Base-by-base conservation (phyloP, 768 basidiomycete species). In the Chalciporus chontae region DNA sequence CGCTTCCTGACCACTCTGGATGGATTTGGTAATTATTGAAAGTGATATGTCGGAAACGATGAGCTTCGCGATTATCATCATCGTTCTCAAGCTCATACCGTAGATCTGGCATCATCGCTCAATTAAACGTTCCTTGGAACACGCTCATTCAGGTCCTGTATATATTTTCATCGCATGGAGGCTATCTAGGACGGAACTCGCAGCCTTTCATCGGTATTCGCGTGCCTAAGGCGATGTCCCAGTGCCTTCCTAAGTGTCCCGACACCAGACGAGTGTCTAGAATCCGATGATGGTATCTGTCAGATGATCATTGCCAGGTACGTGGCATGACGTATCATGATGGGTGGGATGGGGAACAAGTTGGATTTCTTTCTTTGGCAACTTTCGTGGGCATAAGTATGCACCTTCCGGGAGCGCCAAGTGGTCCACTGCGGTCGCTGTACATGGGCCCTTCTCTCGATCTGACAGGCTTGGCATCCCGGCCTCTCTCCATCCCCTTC, bases 61-160 rank as follows among this genome's bases (percentile, higher is more conserved):
- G 46, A 40, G 29, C 47, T 51, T 61, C 47, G 43, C 50, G 49
- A 59, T 53, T 62, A 61, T 61, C 59, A 15, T 40, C 40, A 50
- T 36, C 44, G 41, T 53, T 56, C 55, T 55, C 55, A 57, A 50
- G 58, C 46, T 19, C 31, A n/a, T 39, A 31, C 52, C 52, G 50
- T 39, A 48, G 51, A 61, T 59, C 50, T 52, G 55, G 55, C 45
- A 32, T 53, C 58, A 41, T 48, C 40, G 32, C 34, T 18, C 49
- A 50, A 58, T 58, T 40, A 54, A 50, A 21, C 5, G 52, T 48
- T 43, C 56, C 43, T 57, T 45, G 37, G 14, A 40, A 45, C 40
- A 45, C 38, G 23, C 37, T 57, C 45, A 42, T 48, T n/a, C 45
- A 55, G 39, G 45, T 23, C 44, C 51, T 57, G 48, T 40, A 40